Conservation (phyloP, 2,329 filamentous ascomycete genomes). For the Myriosclerotinia curreyana region DNA sequence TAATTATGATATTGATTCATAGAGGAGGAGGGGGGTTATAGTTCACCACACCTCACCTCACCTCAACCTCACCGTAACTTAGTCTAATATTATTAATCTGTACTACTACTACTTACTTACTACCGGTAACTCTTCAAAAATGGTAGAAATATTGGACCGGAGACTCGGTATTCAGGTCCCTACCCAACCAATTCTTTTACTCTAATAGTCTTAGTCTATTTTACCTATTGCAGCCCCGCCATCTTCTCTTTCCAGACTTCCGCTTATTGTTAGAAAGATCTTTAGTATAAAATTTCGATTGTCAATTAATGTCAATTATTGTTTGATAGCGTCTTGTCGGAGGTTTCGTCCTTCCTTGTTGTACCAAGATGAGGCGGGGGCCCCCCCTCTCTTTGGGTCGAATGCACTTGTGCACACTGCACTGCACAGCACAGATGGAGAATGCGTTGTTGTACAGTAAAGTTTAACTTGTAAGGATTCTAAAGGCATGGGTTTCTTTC, state of each 20-base stretch:
- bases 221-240: neutral
- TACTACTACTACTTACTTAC: no score
- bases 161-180: neutral
- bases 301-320: no score
- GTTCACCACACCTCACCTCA: no score
- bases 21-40: neutral
- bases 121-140: no score
- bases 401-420: no score
- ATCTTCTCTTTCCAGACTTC: neutral
- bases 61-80: no score
- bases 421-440: no score
- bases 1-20: neutral
- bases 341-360: constrained; percentile 5
- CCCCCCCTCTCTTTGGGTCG: constrained; percentile 4
- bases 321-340: neutral
- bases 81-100: neutral
- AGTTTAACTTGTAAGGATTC: no score
- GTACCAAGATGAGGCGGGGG: constrained; percentile 2
- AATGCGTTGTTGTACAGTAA: no score
- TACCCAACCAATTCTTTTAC: no score
- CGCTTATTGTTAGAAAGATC: neutral
- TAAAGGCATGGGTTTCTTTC: no score
- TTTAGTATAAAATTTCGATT: constrained; percentile 9
- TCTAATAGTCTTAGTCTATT: neutral
- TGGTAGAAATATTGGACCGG: neutral